Percentiles rank a stretch among this genome's conserved stretches.
These are phyloP conservation scores for Zygoascus tannicola DNA, from an alignment of 805 yeast genomes.

Conservation along the genomic window DNA sequence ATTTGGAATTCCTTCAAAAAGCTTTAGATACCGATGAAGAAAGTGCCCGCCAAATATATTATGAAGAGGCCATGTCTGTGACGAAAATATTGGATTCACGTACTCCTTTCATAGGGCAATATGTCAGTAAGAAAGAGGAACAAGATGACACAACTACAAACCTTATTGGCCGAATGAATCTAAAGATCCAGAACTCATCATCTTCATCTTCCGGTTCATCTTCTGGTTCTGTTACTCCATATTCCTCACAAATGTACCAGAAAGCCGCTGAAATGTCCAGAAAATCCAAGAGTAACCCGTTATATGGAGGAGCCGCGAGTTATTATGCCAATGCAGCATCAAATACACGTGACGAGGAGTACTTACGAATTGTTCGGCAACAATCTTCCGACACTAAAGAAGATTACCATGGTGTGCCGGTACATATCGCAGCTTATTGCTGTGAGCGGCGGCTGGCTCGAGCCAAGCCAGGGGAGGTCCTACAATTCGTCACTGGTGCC, in stretches of 20 bases:
- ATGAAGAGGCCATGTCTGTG: not conserved
- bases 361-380: constrained; percentile 3
- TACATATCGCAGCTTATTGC: constrained; percentile 10
- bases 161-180: not conserved
- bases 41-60: not conserved
- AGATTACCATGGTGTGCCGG: constrained; percentile 18
- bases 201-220: not conserved
- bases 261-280: constrained; percentile 11
- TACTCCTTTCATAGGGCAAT: not conserved
- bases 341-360: constrained; percentile 1
- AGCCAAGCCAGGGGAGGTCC: constrained; percentile 5
- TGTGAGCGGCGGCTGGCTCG: constrained; percentile 8
- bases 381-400: constrained; percentile 7
- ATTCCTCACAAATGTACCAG: not conserved
- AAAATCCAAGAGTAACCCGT: constrained; percentile 16
- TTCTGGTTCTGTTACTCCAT: not conserved
- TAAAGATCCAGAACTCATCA: not conserved
- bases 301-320: constrained; percentile 15
- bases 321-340: constrained; percentile 12
- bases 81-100: not conserved
- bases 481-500: constrained; percentile 17
- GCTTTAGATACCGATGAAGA: not conserved
- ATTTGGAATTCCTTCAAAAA: not conserved
- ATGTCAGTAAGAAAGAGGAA: not conserved
- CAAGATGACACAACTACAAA: not conserved